A percentile compares a stretch with the other conserved stretches of the same genome.
Evolutionary conservation across 805 yeast species (phyloP).

Genomic region (Metschnikowia baotianmanensis): DNA sequence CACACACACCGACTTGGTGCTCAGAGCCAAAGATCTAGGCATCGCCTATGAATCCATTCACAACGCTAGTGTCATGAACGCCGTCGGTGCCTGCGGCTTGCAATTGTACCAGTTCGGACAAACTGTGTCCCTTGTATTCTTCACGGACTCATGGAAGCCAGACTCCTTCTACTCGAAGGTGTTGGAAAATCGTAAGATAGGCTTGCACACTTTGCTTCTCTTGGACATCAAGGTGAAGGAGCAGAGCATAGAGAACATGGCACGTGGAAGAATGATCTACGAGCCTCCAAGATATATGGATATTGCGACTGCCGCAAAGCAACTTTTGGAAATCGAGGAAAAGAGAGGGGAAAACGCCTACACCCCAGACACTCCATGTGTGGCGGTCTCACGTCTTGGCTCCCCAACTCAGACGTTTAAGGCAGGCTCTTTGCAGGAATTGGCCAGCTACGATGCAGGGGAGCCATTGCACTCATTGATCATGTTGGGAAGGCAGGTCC

Average conservation of each 20-base stretch:
- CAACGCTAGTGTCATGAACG: slow-evolving; percentile 97
- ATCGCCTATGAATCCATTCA: slow-evolving; percentile 82
- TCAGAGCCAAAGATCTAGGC: slow-evolving; percentile 83
- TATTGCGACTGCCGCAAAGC: slow-evolving; percentile 84
- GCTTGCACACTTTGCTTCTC: slow-evolving; percentile 84
- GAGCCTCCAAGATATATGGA: slow-evolving; percentile 98
- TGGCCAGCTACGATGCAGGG: slow-evolving; percentile 84
- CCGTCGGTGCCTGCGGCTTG: slow-evolving; percentile 96
- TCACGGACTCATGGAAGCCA: slow-evolving; percentile 95
- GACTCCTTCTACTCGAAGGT: slow-evolving; percentile 90
- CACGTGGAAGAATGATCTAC: slow-evolving; percentile 84
- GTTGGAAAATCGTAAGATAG: slow-evolving; percentile 84
- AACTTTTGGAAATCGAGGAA: slow-evolving; percentile 85
- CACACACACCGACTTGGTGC: slow-evolving; percentile 90
- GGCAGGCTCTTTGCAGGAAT: slow-evolving; percentile 78
- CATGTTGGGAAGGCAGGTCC: slow-evolving; percentile 89
- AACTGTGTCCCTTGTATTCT: slow-evolving; percentile 93
- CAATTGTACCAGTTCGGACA: slow-evolving; percentile 95
- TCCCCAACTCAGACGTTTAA: slow-evolving; percentile 78
- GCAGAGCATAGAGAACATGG: slow-evolving; percentile 91
- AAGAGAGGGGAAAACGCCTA: slow-evolving; percentile 73
- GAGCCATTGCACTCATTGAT: slow-evolving; percentile 92
- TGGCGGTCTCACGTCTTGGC: slow-evolving; percentile 89
- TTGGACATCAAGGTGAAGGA: slow-evolving; percentile 95
- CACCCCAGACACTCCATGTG: slow-evolving; percentile 85